phyloP scores from a whole-genome alignment of 2,329 filamentous ascomycete species.

The Penicillium sp. region DNA sequence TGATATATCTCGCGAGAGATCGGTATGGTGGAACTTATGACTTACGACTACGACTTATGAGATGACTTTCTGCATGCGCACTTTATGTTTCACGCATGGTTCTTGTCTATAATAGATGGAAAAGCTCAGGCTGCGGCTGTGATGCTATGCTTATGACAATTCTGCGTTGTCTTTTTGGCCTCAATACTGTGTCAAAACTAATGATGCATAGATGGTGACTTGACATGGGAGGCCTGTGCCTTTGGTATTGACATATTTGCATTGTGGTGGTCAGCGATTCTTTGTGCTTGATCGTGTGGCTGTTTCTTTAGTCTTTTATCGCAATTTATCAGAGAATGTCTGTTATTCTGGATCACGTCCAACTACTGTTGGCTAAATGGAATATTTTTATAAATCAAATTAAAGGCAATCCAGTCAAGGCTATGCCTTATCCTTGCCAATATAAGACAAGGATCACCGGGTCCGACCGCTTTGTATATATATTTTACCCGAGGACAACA shows the following conservation, averaged over 20 bases:
- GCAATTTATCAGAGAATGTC: neutral
- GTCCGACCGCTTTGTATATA: neutral
- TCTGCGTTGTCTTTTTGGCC: neutral
- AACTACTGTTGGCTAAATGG: no score
- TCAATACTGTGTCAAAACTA: neutral
- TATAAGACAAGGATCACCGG: no score
- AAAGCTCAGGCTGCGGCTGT: neutral
- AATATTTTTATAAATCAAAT: no score
- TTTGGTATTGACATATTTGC: neutral
- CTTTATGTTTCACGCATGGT: neutral
- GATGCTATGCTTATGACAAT: neutral
- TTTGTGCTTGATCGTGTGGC: neutral
- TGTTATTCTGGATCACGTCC: neutral
- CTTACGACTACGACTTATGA: slow-evolving; percentile 19
- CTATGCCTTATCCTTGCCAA: no score
- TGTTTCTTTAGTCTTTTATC: neutral
- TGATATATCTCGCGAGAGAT: neutral
- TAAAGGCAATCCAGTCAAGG: no score
- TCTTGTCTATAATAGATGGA: slow-evolving; percentile 12
- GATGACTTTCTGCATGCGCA: slow-evolving; percentile 4
- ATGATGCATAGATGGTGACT: neutral
- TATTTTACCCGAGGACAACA: neutral
- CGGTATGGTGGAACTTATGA: slow-evolving; percentile 16
- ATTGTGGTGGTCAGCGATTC: neutral
- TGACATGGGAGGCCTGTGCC: neutral